phyloP scores from a whole-genome alignment of 352 stramenopile species.

The Globisporangium canariense region DNA sequence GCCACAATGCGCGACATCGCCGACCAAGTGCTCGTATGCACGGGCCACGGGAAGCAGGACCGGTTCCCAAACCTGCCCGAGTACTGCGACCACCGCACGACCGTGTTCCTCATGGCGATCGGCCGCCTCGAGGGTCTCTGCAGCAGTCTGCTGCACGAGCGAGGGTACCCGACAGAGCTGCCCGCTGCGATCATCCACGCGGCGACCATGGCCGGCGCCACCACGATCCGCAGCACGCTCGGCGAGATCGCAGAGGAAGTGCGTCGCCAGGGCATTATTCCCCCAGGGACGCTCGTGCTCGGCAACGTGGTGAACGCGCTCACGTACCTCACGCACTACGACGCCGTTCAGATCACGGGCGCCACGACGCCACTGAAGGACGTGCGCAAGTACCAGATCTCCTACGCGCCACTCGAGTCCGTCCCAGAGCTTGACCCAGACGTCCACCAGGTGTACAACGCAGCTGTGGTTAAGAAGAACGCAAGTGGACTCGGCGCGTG shows the following conservation, averaged over 20 bases:
- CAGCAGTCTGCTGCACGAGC: slow-evolving; percentile 65
- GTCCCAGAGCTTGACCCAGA: slow-evolving; percentile 51
- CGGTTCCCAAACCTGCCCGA: slow-evolving; percentile 90
- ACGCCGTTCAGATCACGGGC: slow-evolving; percentile 33
- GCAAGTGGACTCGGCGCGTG: background rate
- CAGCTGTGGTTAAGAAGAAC: slow-evolving; percentile 15
- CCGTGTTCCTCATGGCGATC: slow-evolving; percentile 98
- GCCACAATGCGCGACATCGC: slow-evolving; percentile 95
- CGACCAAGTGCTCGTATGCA: slow-evolving; percentile 92
- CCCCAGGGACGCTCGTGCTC: slow-evolving; percentile 93
- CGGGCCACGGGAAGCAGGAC: slow-evolving; percentile 92
- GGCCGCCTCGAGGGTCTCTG: slow-evolving; percentile 89
- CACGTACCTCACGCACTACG: slow-evolving; percentile 64
- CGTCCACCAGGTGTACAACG: slow-evolving; percentile 54
- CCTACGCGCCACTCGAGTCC: slow-evolving; percentile 47
- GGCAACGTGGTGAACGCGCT: slow-evolving; percentile 90
- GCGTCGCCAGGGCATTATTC: slow-evolving; percentile 76
- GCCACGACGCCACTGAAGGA: slow-evolving; percentile 15
- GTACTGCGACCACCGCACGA: slow-evolving; percentile 95
- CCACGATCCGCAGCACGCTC: slow-evolving; percentile 87
- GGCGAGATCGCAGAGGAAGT: slow-evolving; percentile 88
- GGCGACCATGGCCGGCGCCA: slow-evolving; percentile 88
- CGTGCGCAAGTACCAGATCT: slow-evolving; percentile 59
- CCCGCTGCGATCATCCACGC: slow-evolving; percentile 93
- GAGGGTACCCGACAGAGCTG: slow-evolving; percentile 88